Evolutionary conservation across 371 early-diverging fungal species (phyloP), one percentile per base, ranked within the genome.

Genomic region (Lichtheimia ornata): DNA sequence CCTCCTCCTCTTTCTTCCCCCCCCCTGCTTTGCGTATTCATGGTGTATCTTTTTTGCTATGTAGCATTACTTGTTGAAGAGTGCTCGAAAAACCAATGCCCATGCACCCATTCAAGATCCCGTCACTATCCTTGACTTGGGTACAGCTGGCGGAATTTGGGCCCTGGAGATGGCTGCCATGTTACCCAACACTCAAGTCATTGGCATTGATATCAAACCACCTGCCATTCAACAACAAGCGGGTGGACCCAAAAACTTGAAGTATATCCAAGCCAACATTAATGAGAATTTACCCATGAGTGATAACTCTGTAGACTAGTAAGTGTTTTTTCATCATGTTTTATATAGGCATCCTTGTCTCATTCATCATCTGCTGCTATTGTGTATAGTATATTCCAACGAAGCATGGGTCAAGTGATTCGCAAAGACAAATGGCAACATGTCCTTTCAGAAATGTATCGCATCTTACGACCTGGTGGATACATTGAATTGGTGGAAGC

Each of bases 111-210:
- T 76, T 22, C 43, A 53, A 12, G 56, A 61, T 9, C 55, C 72
- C 7, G 70, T 69, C 30, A 69, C 66, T 22, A 74, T 81, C 53
- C 53, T 85, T 54, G 83, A 84, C 56, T 65, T 79, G n/a, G 86
- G 84, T 17, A 80, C 79, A 51, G 83, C 79, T 45, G 73, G 80
- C 68, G 70, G 70, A 50, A 76, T 79, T 17, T 86, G 86, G 86
- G 77, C 67, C 1, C 28, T 63, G 3, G 67, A 67, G 50, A 67
- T 67, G 67, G 67, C 67, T 44, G 57, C 50, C 35, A 72, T 78
- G 55, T 77, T 72, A 53, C 70, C 70, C 3, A 63, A 73, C 27
- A 70, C 79, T 7, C 67, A 76, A 20, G 65, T 87, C 40, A 68
- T 77, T 53, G 88, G 85, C 15, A 63, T 85, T 1, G 86, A 85